Base-by-base conservation (phyloP, 768 basidiomycete genomes). In the Rickenella mellea region DNA sequence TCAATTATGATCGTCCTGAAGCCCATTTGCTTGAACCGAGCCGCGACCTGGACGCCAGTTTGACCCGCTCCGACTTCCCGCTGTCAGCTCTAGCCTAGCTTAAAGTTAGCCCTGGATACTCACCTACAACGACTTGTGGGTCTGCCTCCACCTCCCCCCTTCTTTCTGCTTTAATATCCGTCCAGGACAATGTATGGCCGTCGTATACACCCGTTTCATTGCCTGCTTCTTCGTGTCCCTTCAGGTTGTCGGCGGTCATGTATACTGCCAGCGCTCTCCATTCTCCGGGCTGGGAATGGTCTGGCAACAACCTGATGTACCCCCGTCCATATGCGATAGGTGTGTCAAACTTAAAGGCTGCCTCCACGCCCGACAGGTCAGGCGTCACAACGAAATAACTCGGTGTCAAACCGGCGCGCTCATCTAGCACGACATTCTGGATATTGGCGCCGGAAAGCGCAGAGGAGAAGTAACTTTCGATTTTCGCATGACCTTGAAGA, bases 1-100 rank as follows among this genome's bases (percentile, higher is more conserved):
- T 71, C 70, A 14, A 73, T 51, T 1, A 71, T 50, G 3, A 73
- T 51, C 2, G 63, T 41, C 1, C 52, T 55, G 11, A 71, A 62
- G 7, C 62, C 51, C 60, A 69, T 63, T 30, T 66, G 59, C 43
- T 63, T 60, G 45, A 71, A 61, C 1, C 69, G 61, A 4, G 70
- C 69, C 0, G 63, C 70, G 5, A 69, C 44, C 9, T 59, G 59
- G 12, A 73, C 51, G 9, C 70, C 70, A 14, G 55, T 62, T 43
- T 72, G 70, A 0, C 65, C 70, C 0, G 44, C 67, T 19, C 70
- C 70, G 15, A 72, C 68, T 69, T 7, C 33, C 19, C 33, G 33
- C 24, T 36, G 19, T 12, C 3, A 19, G 19, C 19, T 19, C 24
- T 5, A 17, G 24, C 15, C 19, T 10, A 36, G 10, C 10, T 12